A percentile compares a stretch with the other conserved stretches of the same genome.
phyloP scores from a whole-genome alignment of 768 basidiomycete species.

The Auricularia heimuer region DNA sequence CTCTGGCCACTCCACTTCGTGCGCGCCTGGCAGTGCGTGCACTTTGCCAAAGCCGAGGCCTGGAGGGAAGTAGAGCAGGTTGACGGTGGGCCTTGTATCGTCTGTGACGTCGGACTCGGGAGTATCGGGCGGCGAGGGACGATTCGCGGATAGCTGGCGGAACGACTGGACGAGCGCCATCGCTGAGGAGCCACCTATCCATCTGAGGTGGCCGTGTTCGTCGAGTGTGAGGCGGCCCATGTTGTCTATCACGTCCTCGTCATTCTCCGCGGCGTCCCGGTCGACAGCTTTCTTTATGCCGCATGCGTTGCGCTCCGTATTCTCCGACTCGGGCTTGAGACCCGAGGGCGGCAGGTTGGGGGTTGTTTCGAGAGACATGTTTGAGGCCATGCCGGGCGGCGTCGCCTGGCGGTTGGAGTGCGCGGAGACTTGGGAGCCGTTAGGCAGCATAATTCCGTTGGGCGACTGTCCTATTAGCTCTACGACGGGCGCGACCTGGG shows the following conservation, averaged over 20 bases:
- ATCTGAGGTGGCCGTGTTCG: constrained; percentile 82
- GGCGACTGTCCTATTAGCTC: constrained; percentile 57
- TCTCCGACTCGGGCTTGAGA: neutral
- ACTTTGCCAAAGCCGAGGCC: constrained; percentile 82
- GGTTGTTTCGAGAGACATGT: neutral
- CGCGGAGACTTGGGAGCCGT: constrained; percentile 8
- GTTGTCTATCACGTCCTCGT: constrained; percentile 53
- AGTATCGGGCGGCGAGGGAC: constrained; percentile 64
- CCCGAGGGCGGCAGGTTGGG: neutral
- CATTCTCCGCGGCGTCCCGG: constrained; percentile 43
- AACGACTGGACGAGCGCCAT: constrained; percentile 90
- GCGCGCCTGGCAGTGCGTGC: constrained; percentile 67
- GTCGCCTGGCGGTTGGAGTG: constrained; percentile 10
- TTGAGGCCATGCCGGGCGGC: neutral
- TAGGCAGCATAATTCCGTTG: constrained; percentile 21
- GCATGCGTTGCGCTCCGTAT: neutral
- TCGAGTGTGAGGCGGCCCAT: constrained; percentile 83
- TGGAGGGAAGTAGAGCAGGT: constrained; percentile 82
- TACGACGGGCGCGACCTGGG: constrained; percentile 69
- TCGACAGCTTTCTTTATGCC: constrained; percentile 20
- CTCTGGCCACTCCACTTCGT: constrained; percentile 81
- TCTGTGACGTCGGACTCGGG: constrained; percentile 72
- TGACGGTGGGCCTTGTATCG: constrained; percentile 44
- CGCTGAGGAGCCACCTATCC: constrained; percentile 87
- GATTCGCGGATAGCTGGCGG: constrained; percentile 51